Base-by-base conservation (phyloP, 371 early-diverging fungal genomes). In the Haplosporangium sp. region DNA sequence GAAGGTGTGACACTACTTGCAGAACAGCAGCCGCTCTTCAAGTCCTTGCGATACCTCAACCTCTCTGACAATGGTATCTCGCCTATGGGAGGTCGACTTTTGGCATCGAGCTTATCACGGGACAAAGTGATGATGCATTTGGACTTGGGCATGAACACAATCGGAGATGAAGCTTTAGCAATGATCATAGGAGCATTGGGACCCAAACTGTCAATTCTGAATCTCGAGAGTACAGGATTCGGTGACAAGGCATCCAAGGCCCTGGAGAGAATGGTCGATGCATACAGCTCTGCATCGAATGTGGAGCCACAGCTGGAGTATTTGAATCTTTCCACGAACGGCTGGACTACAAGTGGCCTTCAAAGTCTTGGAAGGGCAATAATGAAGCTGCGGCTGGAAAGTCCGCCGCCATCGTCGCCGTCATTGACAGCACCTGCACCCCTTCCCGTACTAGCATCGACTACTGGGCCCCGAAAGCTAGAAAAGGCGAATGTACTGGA, bases 331-430 rank as follows among this genome's bases (percentile, higher is more conserved):
- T 47, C 67, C 13, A 48, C 29, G 2, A 73, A 59, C 23, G 67
- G 57, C 11, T 73, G 74, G 74, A 72, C 73, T 0, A 72, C 73
- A 4, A 66, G 62, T 48, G 66, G 67, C 10, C 40, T 73, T 40
- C 63, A 64, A 20, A 37, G 59, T 55, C 67, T 73, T 45, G 74
- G 67, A 29, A 47, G 64, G 42, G 52, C 51, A 3, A 64, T 72
- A 1, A 21, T 66, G 57, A 55, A 51, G 10, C 40, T 72, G 42
- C 48, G 73, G 46, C 51, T 62, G 3, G 51, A 45, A 16, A 52
- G 21, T 14, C 62, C 66, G 3, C 51, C 66, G 20, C 62, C 71
- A 10, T 42, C 65, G 5, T 71, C 72, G 23, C 62, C 66, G n/a
- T 55, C 60, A 3, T 43, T 58, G 13, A 45, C 64, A 37, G 42